Base-by-base conservation (phyloP, 2,329 filamentous ascomycete species). In the Samsoniella hepiali region DNA sequence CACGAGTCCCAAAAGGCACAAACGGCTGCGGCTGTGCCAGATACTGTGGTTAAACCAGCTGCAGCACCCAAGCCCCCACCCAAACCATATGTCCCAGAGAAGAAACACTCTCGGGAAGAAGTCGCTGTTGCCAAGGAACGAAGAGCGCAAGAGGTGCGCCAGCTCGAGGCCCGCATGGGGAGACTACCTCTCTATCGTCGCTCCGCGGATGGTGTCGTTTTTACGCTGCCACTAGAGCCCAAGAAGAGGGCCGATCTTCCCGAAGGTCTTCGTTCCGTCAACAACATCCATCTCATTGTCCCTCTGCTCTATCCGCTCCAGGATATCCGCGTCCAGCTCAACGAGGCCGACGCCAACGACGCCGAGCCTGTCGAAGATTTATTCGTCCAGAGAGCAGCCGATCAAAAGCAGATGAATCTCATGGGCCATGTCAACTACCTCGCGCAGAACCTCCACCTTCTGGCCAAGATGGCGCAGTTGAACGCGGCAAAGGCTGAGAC, bases 341-440 rank as follows among this genome's bases (percentile, higher is more conserved):
- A 87, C 70, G 87, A 88, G 55, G 83, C 87, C 3, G 81, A 85
- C 27, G 79, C 83, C 0, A 73, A 78, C 13, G 86, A 88, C 64
- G 88, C 86, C 1, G 84, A 85, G 69, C 79, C 79, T 1, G 79
- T 91, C 2, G 88, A 93, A 73, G 79, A 82, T 58, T 79, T 87
- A 0, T 95, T 94, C 68, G 77, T 81, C 7, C 75, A 83, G 64
- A 87, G 83, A 72, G 82, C 84, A 17, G 75, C 74, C 32, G 79
- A 85, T 59, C 82, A 86, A 68, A 80, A 78, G 45, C 80, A 87
- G 49, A 80, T 88, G 77, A 88, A 83, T 10, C 75, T 95, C 62
- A 89, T 90, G 77, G 88, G 85, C 64, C 89, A 91, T 68, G 74
- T 94, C 68, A 94, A 94, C 71, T 91, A 88, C 69, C 77, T 94